These are phyloP conservation scores for Collybia mongolica DNA, from an alignment of 768 basidiomycete species.

Conservation along the genomic window DNA sequence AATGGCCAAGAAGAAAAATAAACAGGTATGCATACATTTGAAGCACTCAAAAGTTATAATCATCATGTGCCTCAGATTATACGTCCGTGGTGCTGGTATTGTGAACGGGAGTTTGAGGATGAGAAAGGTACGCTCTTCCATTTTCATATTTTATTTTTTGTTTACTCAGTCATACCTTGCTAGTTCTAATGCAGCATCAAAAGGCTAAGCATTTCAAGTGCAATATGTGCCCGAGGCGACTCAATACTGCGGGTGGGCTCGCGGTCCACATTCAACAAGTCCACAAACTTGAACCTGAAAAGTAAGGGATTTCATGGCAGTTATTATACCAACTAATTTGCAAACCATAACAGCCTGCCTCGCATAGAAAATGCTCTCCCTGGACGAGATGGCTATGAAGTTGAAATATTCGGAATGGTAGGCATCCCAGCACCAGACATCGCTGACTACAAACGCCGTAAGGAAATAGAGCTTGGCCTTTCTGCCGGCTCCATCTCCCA, in stretches of 20 bases:
- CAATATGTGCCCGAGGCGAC: constrained; percentile 87
- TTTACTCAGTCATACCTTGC: constrained; percentile 2
- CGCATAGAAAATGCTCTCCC: constrained; percentile 96
- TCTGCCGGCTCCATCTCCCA: constrained; percentile 80
- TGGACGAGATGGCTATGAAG: constrained; percentile 95
- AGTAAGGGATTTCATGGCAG: constrained; percentile 40
- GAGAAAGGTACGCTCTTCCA: constrained; percentile 74
- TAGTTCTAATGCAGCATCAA: constrained; percentile 98
- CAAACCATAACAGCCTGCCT: constrained; percentile 44
- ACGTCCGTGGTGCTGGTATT: constrained; percentile 99
- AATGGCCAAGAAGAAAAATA: constrained; percentile 64
- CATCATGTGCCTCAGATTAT: constrained; percentile 51
- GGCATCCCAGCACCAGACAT: constrained; percentile 94
- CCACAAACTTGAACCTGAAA: constrained; percentile 97
- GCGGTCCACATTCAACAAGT: constrained; percentile 99
- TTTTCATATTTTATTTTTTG: neutral
- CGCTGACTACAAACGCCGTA: constrained; percentile 93
- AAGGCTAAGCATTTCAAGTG: constrained; percentile 99
- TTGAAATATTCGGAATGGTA: constrained; percentile 99
- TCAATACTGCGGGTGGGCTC: constrained; percentile 97
- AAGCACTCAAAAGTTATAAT: neutral
- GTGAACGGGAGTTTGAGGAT: constrained; percentile 99
- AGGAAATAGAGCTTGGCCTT: constrained; percentile 91
- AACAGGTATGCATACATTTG: constrained; percentile 37
- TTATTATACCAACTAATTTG: neutral